Conservation (phyloP, 2,329 filamentous ascomycete species). For the Paraphoma chrysanthemicola region DNA sequence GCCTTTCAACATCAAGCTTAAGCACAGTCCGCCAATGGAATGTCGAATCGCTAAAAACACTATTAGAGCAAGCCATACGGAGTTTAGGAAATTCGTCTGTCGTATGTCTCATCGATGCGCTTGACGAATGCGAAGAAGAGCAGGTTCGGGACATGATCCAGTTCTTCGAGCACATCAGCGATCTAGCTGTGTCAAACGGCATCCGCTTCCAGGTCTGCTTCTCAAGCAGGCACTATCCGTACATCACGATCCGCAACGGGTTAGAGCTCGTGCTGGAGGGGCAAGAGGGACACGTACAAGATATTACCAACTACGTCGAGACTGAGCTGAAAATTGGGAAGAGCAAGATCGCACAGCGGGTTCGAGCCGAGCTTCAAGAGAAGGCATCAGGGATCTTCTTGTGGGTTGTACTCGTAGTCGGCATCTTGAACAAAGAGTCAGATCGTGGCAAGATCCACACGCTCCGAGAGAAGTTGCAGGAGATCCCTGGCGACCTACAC, state of each 20-base stretch:
- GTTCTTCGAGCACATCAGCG: constrained; percentile 51
- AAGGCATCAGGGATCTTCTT: constrained; percentile 55
- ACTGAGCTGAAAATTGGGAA: constrained; percentile 29
- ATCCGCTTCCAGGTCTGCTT: constrained; percentile 30
- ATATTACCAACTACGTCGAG: constrained; percentile 45
- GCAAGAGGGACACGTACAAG: constrained; percentile 45
- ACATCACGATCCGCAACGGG: constrained; percentile 45
- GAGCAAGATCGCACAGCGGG: constrained; percentile 14
- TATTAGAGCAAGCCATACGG: constrained; percentile 26
- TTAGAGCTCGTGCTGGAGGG: constrained; percentile 44
- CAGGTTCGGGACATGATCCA: constrained; percentile 54
- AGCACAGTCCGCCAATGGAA: constrained; percentile 23
- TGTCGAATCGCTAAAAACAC: constrained; percentile 13
- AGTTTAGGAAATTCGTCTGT: constrained; percentile 17
- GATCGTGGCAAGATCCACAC: constrained; percentile 33
- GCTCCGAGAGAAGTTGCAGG: constrained; percentile 43
- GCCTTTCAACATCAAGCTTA: constrained; percentile 4
- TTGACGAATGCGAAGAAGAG: constrained; percentile 58
- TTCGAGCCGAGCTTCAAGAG: constrained; percentile 41
- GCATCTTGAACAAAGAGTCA: constrained; percentile 55
- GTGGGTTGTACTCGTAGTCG: constrained; percentile 41
- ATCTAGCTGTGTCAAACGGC: constrained; percentile 18
- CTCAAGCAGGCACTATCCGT: constrained; percentile 53
- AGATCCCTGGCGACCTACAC: constrained; percentile 52
- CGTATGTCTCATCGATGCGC: constrained; percentile 50